These are phyloP conservation scores for Diaporthe ilicicola DNA, from an alignment of 2,329 filamentous ascomycete species.

Conservation along the genomic window DNA sequence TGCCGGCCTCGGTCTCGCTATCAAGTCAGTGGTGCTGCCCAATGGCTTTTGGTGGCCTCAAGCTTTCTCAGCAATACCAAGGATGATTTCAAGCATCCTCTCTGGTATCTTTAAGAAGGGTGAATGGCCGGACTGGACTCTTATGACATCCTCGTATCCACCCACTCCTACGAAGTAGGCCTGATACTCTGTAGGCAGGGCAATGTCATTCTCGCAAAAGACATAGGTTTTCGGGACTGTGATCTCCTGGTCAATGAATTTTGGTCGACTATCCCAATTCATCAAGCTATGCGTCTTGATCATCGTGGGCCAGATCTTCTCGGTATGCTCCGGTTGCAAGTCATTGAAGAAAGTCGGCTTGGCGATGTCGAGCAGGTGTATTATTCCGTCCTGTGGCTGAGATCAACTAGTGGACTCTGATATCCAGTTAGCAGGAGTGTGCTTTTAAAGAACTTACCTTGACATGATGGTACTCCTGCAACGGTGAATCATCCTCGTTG, in stretches of 20 bases:
- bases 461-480: slow-evolving; percentile 11
- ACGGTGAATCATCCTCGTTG: background rate
- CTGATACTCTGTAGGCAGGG: slow-evolving; percentile 18
- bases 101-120: slow-evolving; percentile 21
- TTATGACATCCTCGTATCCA: slow-evolving; percentile 22
- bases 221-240: slow-evolving; percentile 23
- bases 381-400: slow-evolving; percentile 19
- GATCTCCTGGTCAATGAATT: slow-evolving; percentile 27
- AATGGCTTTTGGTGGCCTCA: background rate
- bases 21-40: background rate
- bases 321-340: background rate
- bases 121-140: slow-evolving; percentile 20
- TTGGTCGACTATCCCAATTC: slow-evolving; percentile 22
- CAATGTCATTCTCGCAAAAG: slow-evolving; percentile 25
- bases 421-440: background rate
- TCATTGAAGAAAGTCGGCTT: slow-evolving; percentile 17
- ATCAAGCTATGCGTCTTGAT: slow-evolving; percentile 21
- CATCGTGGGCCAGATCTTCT: slow-evolving; percentile 1
- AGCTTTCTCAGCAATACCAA: background rate
- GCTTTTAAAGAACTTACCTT: background rate
- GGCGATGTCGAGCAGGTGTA: slow-evolving; percentile 23
- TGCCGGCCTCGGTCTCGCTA: background rate
- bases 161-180: slow-evolving; percentile 20
- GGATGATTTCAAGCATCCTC: slow-evolving; percentile 22
- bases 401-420: background rate